A percentile compares a stretch with the other conserved stretches of the same genome.
These are phyloP conservation scores for Eugenia klotzschiana DNA, from an alignment of 441 rosid species.

Conservation along the genomic window DNA sequence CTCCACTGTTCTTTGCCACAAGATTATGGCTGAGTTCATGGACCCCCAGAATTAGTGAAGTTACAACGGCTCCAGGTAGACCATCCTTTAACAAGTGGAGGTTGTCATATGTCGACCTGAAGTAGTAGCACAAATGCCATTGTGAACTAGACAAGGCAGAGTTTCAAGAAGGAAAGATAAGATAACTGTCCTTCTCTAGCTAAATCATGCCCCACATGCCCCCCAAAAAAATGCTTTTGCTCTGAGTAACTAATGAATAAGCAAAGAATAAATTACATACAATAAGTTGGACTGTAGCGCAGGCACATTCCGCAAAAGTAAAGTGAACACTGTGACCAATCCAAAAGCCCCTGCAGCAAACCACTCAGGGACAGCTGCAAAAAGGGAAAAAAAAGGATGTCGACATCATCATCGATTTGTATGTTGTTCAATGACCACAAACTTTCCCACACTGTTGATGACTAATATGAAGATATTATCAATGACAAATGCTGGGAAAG, in stretches of 20 bases:
- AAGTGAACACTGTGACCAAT: constrained; percentile 63
- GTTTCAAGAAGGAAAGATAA: neutral
- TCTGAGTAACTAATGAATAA: neutral
- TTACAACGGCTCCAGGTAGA: constrained; percentile 77
- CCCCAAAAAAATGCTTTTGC: neutral
- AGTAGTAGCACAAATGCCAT: constrained; percentile 1
- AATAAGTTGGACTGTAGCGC: constrained; percentile 66
- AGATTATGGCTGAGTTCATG: constrained; percentile 72
- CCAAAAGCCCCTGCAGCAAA: constrained; percentile 94
- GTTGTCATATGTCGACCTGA: constrained; percentile 72
- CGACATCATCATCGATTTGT: neutral
- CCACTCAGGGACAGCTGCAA: constrained; percentile 92
- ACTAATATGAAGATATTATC: neutral
- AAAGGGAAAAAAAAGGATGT: neutral
- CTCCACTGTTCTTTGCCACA: constrained; percentile 46
- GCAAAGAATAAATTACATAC: constrained; percentile 27
- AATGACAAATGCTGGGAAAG: neutral
- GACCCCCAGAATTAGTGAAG: constrained; percentile 60
- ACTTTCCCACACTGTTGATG: neutral
- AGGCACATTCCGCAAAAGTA: constrained; percentile 87
- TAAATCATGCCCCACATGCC: neutral
- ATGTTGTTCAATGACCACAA: neutral
- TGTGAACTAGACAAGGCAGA: neutral
- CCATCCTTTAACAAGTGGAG: constrained; percentile 56
- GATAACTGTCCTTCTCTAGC: neutral